Conservation (phyloP, 371 early-diverging fungal genomes). For the Sporodiniella umbellata region DNA sequence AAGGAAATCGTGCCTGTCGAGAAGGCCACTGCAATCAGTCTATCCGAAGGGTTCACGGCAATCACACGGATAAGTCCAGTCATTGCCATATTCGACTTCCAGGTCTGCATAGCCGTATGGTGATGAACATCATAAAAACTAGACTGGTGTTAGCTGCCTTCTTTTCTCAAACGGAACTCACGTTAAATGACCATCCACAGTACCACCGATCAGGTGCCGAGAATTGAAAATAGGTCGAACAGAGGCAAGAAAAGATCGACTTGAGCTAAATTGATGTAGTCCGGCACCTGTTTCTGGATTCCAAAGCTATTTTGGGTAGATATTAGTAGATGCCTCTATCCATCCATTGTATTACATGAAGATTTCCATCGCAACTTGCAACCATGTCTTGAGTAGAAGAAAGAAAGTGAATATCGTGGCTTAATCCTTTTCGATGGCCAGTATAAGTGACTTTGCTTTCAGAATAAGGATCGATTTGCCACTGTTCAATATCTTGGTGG, state of each 20-base stretch:
- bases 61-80: slow-evolving; percentile 37
- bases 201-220: slow-evolving; percentile 55
- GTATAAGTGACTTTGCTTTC: slow-evolving; percentile 60
- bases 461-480: slow-evolving; percentile 51
- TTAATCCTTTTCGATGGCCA: slow-evolving; percentile 52
- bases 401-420: slow-evolving; percentile 57
- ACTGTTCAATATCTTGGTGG: slow-evolving; percentile 59
- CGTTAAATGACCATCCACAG: slow-evolving; percentile 41
- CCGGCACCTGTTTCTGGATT: slow-evolving; percentile 56
- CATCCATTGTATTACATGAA: slow-evolving; percentile 45
- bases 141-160: background rate
- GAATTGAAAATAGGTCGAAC: slow-evolving; percentile 57
- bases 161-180: too few relatives aligned
- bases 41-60: slow-evolving; percentile 53
- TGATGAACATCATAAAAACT: slow-evolving; percentile 49
- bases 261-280: slow-evolving; percentile 51
- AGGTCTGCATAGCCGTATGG: slow-evolving; percentile 34
- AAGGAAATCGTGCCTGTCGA: slow-evolving; percentile 59
- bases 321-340: too few relatives aligned
- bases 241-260: slow-evolving; percentile 46
- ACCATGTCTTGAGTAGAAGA: slow-evolving; percentile 50
- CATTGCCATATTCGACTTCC: slow-evolving; percentile 42
- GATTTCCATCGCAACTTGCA: slow-evolving; percentile 64
- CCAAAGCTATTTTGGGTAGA: slow-evolving; percentile 52
- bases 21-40: slow-evolving; percentile 57